phyloP scores from a whole-genome alignment of 371 early-diverging fungal genomes.

The Actinomortierella ambigua region DNA sequence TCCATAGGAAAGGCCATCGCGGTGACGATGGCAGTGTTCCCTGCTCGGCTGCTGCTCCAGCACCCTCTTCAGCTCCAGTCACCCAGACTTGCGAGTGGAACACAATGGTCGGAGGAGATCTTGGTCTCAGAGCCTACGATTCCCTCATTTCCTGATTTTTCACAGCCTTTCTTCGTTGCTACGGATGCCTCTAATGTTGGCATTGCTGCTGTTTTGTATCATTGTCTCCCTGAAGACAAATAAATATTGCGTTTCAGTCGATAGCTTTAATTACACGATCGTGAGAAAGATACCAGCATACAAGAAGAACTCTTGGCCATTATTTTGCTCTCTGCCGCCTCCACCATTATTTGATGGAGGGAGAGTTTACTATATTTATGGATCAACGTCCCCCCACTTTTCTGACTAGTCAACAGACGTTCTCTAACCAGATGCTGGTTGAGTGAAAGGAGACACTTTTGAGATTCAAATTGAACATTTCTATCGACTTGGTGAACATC shows the following conservation, averaged over 20 bases:
- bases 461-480: slow-evolving; percentile 11
- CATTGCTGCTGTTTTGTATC: slow-evolving; percentile 6
- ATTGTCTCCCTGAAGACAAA: slow-evolving; percentile 1
- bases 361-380: slow-evolving; percentile 17
- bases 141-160: slow-evolving; percentile 11
- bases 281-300: slow-evolving; percentile 17
- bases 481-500: slow-evolving; percentile 21
- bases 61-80: too few relatives aligned
- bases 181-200: slow-evolving; percentile 7
- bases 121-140: too few relatives aligned
- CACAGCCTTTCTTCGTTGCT: neutral
- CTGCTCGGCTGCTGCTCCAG: too few relatives aligned
- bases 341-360: slow-evolving; percentile 8
- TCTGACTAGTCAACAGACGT: slow-evolving; percentile 13
- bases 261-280: slow-evolving; percentile 1
- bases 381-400: slow-evolving; percentile 28
- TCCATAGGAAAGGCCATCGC: too few relatives aligned
- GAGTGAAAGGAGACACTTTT: slow-evolving; percentile 23
- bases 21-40: too few relatives aligned
- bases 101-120: too few relatives aligned
- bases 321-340: slow-evolving; percentile 12
- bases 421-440: slow-evolving; percentile 3
- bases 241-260: slow-evolving; percentile 8
- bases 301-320: slow-evolving; percentile 23
- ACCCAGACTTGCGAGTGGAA: too few relatives aligned